Conservation (phyloP, 108 stramenopile genomes). For the Fistulifera pelliculosa region DNA sequence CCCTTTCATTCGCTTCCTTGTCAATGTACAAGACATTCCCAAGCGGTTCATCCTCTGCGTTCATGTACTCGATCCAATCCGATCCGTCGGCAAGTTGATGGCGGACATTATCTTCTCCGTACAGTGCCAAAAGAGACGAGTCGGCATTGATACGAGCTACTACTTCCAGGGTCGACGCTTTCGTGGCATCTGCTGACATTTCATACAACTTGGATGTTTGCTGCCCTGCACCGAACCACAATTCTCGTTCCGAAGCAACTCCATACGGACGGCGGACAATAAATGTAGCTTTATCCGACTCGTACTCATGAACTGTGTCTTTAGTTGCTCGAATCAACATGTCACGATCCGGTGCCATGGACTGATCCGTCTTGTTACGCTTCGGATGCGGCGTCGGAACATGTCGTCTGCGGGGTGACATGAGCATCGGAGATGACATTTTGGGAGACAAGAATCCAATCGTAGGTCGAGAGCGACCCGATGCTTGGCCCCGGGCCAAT, state of each 20-base stretch:
- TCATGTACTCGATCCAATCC: slow-evolving; percentile 34
- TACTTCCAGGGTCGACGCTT: slow-evolving; percentile 45
- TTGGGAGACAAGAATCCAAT: background rate
- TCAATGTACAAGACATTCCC: slow-evolving; percentile 70
- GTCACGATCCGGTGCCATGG: background rate
- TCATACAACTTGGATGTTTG: slow-evolving; percentile 24
- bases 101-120: slow-evolving; percentile 29
- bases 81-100: slow-evolving; percentile 13
- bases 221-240: slow-evolving; percentile 20
- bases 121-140: slow-evolving; percentile 32
- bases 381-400: slow-evolving; percentile 37
- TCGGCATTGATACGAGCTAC: slow-evolving; percentile 46
- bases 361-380: slow-evolving; percentile 2
- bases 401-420: slow-evolving; percentile 8
- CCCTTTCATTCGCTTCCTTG: slow-evolving; percentile 53
- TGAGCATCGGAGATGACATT: background rate
- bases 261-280: slow-evolving; percentile 50
- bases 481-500: slow-evolving; percentile 23
- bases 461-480: background rate
- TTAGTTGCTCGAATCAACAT: slow-evolving; percentile 27
- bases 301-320: slow-evolving; percentile 45
- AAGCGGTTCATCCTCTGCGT: slow-evolving; percentile 53
- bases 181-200: slow-evolving; percentile 29
- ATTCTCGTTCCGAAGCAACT: slow-evolving; percentile 7
- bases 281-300: slow-evolving; percentile 36